phyloP scores from a whole-genome alignment of 2,329 filamentous ascomycete species.

The Alternaria hordeiaustralica region DNA sequence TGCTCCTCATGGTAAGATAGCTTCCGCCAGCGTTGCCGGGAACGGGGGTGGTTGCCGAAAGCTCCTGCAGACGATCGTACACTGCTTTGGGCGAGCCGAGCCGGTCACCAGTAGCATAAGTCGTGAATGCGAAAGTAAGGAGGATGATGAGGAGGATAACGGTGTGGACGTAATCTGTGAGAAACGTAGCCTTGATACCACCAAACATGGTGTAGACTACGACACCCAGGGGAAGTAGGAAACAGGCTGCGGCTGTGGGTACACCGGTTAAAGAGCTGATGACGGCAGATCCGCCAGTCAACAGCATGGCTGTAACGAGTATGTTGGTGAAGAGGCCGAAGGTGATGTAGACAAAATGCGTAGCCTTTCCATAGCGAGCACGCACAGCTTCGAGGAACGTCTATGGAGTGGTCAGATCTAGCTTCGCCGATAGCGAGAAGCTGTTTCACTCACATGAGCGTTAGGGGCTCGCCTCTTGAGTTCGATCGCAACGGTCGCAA shows the following conservation, averaged over 20 bases:
- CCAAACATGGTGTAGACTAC: slow-evolving; percentile 76
- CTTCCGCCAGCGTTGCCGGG: slow-evolving; percentile 77
- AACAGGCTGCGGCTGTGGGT: slow-evolving; percentile 80
- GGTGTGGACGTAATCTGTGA: slow-evolving; percentile 86
- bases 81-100: slow-evolving; percentile 78
- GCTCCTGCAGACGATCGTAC: slow-evolving; percentile 77
- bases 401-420: slow-evolving; percentile 56
- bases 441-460: slow-evolving; percentile 28
- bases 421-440: fast-evolving
- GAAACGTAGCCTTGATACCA: slow-evolving; percentile 73
- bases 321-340: slow-evolving; percentile 85
- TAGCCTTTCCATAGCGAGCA: slow-evolving; percentile 76
- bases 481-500: slow-evolving; percentile 41
- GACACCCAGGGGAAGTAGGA: slow-evolving; percentile 80
- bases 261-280: slow-evolving; percentile 62
- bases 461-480: slow-evolving; percentile 43
- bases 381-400: slow-evolving; percentile 82
- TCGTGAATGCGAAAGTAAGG: slow-evolving; percentile 80
- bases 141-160: slow-evolving; percentile 85
- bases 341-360: slow-evolving; percentile 79
- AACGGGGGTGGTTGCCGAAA: slow-evolving; percentile 72
- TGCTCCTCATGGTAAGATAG: slow-evolving; percentile 86
- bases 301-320: slow-evolving; percentile 86
- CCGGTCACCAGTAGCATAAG: slow-evolving; percentile 74
- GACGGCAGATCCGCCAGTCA: slow-evolving; percentile 82